Percentiles rank a stretch among this genome's conserved stretches.
phyloP scores from a whole-genome alignment of 306 rosid species.

The Heteromeles arbutifolia region DNA sequence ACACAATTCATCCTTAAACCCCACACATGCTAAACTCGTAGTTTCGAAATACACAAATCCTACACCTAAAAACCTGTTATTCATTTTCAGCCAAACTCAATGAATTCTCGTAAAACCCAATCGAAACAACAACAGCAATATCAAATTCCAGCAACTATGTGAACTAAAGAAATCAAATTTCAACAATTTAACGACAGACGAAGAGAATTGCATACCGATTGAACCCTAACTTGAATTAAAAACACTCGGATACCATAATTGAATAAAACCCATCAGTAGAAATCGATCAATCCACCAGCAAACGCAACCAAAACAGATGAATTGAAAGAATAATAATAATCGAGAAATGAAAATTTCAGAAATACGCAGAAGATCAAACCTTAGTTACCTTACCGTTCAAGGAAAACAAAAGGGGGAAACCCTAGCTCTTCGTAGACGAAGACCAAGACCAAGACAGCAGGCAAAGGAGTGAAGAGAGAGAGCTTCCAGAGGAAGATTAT shows the following conservation, averaged over 20 bases:
- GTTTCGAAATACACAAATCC: not conserved
- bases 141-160: not conserved
- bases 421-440: not conserved
- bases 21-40: not conserved
- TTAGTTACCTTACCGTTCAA: conserved; percentile 12
- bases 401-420: not conserved
- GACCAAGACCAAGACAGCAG: not conserved
- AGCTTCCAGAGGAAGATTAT: not conserved
- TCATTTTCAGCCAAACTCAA: not conserved
- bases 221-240: conserved; percentile 9
- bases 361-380: not conserved
- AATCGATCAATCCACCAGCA: not conserved
- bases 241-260: not conserved
- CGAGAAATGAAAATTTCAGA: not conserved
- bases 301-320: not conserved
- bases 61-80: not conserved
- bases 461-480: not conserved
- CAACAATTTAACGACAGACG: not conserved
- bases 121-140: not conserved
- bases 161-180: not conserved
- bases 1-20: not conserved
- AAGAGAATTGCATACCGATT: not conserved
- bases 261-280: not conserved
- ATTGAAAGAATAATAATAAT: not conserved
- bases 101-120: not conserved